Conservation (phyloP, 495 filamentous ascomycete species). For the Tuber umbilicatum region DNA sequence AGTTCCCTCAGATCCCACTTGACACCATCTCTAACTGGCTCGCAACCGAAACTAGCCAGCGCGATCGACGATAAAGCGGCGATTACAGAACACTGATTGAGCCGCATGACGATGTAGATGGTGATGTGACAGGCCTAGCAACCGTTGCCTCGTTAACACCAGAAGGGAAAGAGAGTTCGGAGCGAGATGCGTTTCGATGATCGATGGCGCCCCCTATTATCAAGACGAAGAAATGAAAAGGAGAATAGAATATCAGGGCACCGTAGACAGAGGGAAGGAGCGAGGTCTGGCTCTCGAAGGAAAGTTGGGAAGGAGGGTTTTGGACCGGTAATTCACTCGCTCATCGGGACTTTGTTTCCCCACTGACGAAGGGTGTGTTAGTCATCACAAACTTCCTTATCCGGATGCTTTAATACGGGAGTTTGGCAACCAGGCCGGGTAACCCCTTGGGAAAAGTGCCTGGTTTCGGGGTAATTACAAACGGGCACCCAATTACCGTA, state of each 20-base stretch:
- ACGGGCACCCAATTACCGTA: too few relatives aligned
- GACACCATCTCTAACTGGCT: constrained; percentile 8
- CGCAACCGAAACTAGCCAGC: constrained; percentile 25
- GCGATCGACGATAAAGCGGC: constrained; percentile 19
- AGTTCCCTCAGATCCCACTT: constrained; percentile 60
- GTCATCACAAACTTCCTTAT: not conserved
- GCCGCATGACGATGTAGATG: not conserved
- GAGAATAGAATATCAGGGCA: not conserved
- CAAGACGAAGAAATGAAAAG: not conserved
- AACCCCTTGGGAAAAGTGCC: not conserved
- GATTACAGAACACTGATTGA: not conserved
- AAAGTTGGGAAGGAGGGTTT: not conserved
- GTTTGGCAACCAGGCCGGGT: not conserved
- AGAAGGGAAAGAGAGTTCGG: not conserved
- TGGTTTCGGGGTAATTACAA: not conserved
- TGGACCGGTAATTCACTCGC: not conserved
- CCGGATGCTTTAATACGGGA: not conserved
- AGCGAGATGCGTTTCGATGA: not conserved
- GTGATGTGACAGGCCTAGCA: not conserved
- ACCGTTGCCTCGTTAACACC: constrained; percentile 5
- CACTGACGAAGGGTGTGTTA: not conserved
- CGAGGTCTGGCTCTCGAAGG: not conserved
- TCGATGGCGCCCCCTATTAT: not conserved
- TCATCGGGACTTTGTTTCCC: not conserved
- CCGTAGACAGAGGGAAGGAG: not conserved